These are phyloP conservation scores for Mallotus repandus DNA, from an alignment of 441 rosid genomes.

Conservation along the genomic window DNA sequence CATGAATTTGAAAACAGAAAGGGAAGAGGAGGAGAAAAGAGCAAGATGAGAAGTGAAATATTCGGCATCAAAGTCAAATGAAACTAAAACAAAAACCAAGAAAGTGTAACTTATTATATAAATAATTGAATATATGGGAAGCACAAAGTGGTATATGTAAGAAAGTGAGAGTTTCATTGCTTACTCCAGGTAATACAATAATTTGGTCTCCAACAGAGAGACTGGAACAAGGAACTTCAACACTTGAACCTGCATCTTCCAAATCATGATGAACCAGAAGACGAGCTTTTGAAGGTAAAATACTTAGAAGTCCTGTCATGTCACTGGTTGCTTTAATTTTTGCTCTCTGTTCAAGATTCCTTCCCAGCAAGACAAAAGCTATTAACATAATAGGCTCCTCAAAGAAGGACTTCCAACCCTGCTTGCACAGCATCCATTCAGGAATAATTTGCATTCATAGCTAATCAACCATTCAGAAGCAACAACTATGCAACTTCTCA, in stretches of 20 bases:
- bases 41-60: neutral
- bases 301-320: conserved; percentile 87
- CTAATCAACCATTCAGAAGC: conserved; percentile 9
- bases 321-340: conserved; percentile 96
- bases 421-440: conserved; percentile 34
- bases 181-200: conserved; percentile 89
- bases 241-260: conserved; percentile 43
- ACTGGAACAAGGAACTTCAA: conserved; percentile 82
- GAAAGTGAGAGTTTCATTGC: conserved; percentile 30
- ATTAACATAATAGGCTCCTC: conserved; percentile 97
- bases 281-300: conserved; percentile 92
- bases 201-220: conserved; percentile 86
- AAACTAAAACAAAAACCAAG: neutral
- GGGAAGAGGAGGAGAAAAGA: neutral
- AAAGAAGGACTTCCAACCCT: conserved; percentile 98
- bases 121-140: neutral
- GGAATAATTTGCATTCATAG: conserved; percentile 15
- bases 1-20: conserved; percentile 6
- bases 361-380: conserved; percentile 92
- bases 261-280: conserved; percentile 61
- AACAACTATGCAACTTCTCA: conserved; percentile 2
- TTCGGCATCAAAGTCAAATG: neutral
- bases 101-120: neutral
- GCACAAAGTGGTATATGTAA: neutral
- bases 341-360: conserved; percentile 98